Evolutionary conservation across 352 stramenopile species (phyloP), one percentile per base, ranked within the genome.

Genomic region (Globisporangium echinulatum): DNA sequence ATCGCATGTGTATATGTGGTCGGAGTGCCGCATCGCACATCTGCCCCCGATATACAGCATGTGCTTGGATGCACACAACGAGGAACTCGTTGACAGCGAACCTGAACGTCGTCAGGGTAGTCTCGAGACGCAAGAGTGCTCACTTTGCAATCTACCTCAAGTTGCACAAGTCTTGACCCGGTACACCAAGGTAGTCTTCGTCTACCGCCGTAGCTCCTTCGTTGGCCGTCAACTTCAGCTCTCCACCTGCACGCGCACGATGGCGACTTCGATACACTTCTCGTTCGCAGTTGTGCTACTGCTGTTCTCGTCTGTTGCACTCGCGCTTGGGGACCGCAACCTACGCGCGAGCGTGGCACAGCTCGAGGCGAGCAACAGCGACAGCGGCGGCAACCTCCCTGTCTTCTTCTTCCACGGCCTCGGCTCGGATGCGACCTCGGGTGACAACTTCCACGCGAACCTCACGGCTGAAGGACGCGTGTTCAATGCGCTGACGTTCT

Each of bases 391-490:
- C 1, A 60, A 60, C 6, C 63, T 77, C 14, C 66, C 66, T 15
- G 56, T 74, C 11, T 56, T 76, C 54, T 76, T 68, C 55, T 74
- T 76, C 54, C 69, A 76, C 51, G 69, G 69, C 5, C 19, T 67
- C 44, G 59, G 44, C 6, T 36, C 37, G 7, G 57, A 56, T 25
- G 52, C 56, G 4, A 33, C 36, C 5, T 19, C 25, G 9, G 60
- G 62, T 8, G 14, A 44, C 19, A 36, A 59, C 17, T 49, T 66
- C 8, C 36, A 54, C 37, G n/a, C 52, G n/a, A 71, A 71, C 57
- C 63, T 76, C 39, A 58, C 54, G 8, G 61, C 53, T 3, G 52
- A 70, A 2, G 42, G 54, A 6, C 64, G 64, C 7, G 43, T 57
- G 6, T 74, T 69, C 47, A 47, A 58, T 14, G 40, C 70, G 4